A percentile compares a stretch with the other conserved stretches of the same genome.
Conservation (phyloP, 371 early-diverging fungal species). For the Syncephalastrum monosporum region DNA sequence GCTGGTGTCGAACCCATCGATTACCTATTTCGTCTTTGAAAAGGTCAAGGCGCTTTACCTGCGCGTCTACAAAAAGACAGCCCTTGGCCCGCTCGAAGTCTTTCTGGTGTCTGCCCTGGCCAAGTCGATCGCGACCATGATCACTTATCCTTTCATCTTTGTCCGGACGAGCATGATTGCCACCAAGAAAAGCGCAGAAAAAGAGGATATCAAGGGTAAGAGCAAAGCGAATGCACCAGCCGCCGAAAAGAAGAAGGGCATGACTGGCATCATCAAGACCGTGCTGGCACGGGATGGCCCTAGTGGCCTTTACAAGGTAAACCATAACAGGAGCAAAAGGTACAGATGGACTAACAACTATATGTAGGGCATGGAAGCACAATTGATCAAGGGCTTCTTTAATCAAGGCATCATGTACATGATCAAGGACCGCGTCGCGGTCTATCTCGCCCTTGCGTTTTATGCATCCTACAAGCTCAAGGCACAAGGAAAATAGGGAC, state of each 20-base stretch:
- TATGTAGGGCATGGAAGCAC: conserved; percentile 49
- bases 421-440: conserved; percentile 63
- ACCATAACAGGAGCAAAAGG: neutral
- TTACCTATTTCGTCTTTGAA: conserved; percentile 64
- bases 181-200: neutral
- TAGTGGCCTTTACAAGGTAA: conserved; percentile 51
- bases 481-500: too few relatives aligned
- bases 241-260: conserved; percentile 30
- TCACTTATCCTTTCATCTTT: conserved; percentile 63
- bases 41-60: conserved; percentile 46
- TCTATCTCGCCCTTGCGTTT: conserved; percentile 51
- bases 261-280: conserved; percentile 39
- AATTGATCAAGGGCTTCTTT: conserved; percentile 64
- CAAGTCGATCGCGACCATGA: conserved; percentile 56
- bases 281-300: conserved; percentile 48
- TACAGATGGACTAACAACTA: neutral
- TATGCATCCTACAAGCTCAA: conserved; percentile 34
- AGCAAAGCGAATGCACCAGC: neutral
- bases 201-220: conserved; percentile 14
- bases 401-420: conserved; percentile 65
- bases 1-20: conserved; percentile 59
- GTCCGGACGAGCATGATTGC: conserved; percentile 50
- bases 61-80: conserved; percentile 23
- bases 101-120: conserved; percentile 60
- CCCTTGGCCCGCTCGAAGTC: conserved; percentile 43